Conservation (phyloP, 306 rosid species). For the Corylus americana region DNA sequence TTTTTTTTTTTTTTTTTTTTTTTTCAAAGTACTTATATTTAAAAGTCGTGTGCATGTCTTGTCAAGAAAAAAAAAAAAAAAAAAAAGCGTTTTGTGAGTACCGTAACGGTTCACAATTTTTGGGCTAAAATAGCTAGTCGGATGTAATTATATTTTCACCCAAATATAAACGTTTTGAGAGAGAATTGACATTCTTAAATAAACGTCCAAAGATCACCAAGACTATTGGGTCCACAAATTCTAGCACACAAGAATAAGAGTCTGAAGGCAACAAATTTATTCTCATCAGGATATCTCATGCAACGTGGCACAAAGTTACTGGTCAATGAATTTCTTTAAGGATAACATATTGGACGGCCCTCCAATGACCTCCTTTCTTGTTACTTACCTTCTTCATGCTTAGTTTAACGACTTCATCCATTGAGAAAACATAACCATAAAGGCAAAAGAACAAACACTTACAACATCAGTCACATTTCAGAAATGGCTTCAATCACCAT, state of each 20-base stretch:
- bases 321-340: constrained; percentile 17
- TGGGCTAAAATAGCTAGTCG: too few species aligned
- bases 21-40: too few species aligned
- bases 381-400: constrained; percentile 6
- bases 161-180: too few species aligned
- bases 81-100: too few species aligned
- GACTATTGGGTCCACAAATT: constrained; percentile 3
- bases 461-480: not conserved
- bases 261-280: not conserved
- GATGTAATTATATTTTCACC: too few species aligned
- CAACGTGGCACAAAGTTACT: constrained; percentile 31
- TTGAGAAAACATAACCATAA: not conserved
- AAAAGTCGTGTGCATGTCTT: too few species aligned
- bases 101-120: too few species aligned
- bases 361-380: not conserved
- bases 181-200: too few species aligned
- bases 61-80: too few species aligned
- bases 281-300: constrained; percentile 19
- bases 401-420: constrained; percentile 7
- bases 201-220: not conserved
- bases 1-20: too few species aligned
- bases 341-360: constrained; percentile 41
- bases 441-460: not conserved
- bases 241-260: not conserved
- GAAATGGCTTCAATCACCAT: constrained; percentile 48